phyloP scores from a whole-genome alignment of 169 alveolate species.

The Plasmodium gallinaceum region DNA sequence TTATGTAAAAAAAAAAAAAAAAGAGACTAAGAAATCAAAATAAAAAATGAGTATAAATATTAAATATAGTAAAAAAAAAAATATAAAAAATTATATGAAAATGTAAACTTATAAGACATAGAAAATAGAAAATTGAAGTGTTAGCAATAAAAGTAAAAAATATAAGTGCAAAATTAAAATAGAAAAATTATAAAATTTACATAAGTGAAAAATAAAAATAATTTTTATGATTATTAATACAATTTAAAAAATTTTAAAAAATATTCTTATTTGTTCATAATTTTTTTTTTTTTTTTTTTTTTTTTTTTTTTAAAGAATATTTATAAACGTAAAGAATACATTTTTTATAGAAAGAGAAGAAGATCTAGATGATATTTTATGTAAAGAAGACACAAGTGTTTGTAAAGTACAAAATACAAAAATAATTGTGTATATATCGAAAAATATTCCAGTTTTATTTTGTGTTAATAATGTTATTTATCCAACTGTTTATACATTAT shows the following conservation, averaged over 20 bases:
- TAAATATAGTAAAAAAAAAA: too few relatives aligned
- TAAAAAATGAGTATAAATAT: too few relatives aligned
- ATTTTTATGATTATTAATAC: not conserved
- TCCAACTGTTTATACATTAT: slow-evolving; percentile 78
- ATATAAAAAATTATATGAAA: too few relatives aligned
- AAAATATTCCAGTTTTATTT: slow-evolving; percentile 54
- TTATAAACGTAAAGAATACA: slow-evolving; percentile 26
- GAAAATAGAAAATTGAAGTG: too few relatives aligned
- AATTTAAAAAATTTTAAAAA: not conserved
- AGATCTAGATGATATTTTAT: slow-evolving; percentile 42
- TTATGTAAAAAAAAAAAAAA: too few relatives aligned
- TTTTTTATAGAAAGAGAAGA: slow-evolving; percentile 54
- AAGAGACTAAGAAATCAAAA: too few relatives aligned
- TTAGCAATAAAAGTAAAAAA: too few relatives aligned
- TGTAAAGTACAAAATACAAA: slow-evolving; percentile 65
- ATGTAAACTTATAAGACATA: too few relatives aligned
- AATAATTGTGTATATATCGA: slow-evolving; percentile 40
- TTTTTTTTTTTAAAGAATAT: slow-evolving; percentile 25
- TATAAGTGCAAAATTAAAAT: not conserved
- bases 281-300: slow-evolving; percentile 10
- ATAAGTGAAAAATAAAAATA: not conserved
- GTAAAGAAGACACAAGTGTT: slow-evolving; percentile 47
- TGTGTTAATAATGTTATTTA: slow-evolving; percentile 21
- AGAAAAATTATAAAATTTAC: not conserved
- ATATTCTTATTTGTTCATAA: not conserved